Percentiles rank a stretch among this genome's conserved stretches.
Conservation (phyloP, 108 stramenopile species). For the Cyclotella atomus region DNA sequence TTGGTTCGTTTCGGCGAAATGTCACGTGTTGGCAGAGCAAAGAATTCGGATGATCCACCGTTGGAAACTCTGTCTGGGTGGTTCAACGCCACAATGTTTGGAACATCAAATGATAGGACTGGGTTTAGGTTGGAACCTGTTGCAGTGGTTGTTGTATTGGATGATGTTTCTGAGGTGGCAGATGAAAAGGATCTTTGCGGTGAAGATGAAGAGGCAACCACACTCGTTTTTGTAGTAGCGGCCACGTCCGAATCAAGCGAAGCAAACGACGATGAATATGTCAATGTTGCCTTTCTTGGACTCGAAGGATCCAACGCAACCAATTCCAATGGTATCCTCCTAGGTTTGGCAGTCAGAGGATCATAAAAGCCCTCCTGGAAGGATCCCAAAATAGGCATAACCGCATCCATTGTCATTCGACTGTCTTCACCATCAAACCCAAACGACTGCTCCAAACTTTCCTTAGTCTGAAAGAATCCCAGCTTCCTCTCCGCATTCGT, state of each 20-base stretch:
- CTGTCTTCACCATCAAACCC: slow-evolving; percentile 32
- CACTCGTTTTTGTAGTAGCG: slow-evolving; percentile 42
- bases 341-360: slow-evolving; percentile 81
- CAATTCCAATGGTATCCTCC: slow-evolving; percentile 83
- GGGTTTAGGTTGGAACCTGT: slow-evolving; percentile 51
- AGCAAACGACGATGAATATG: slow-evolving; percentile 55
- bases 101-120: slow-evolving; percentile 76
- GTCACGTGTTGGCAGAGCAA: slow-evolving; percentile 56
- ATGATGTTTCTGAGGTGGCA: slow-evolving; percentile 39
- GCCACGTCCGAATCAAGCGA: slow-evolving; percentile 45
- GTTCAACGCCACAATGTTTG: slow-evolving; percentile 80
- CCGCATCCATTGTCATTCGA: slow-evolving; percentile 54
- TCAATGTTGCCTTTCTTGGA: slow-evolving; percentile 56
- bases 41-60: slow-evolving; percentile 85
- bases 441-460: slow-evolving; percentile 17
- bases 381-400: slow-evolving; percentile 75
- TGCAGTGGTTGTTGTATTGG: slow-evolving; percentile 33
- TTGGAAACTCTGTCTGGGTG: slow-evolving; percentile 78
- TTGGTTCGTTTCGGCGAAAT: slow-evolving; percentile 51
- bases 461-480: slow-evolving; percentile 34
- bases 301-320: slow-evolving; percentile 70
- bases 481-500: slow-evolving; percentile 33
- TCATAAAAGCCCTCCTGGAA: slow-evolving; percentile 89
- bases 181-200: slow-evolving; percentile 53
- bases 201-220: slow-evolving; percentile 45